Percentiles rank a stretch among this genome's conserved stretches.
Evolutionary conservation across 805 yeast species (phyloP).

Genomic region (Candida takata): DNA sequence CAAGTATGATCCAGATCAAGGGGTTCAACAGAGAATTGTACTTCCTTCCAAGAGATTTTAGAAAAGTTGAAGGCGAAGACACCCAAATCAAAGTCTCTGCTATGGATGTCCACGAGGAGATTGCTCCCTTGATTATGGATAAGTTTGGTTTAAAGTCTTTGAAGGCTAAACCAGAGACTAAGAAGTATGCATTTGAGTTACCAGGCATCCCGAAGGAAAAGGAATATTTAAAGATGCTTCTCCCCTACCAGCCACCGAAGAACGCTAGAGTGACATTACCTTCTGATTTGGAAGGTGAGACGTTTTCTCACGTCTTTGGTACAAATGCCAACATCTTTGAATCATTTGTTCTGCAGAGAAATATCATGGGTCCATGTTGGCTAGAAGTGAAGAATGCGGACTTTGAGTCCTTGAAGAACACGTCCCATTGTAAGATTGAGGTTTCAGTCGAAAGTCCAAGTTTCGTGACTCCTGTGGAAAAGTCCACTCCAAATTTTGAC

Average conservation of each 20-base stretch:
- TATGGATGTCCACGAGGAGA: constrained; percentile 71
- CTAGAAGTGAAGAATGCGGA: constrained; percentile 62
- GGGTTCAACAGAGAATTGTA: constrained; percentile 66
- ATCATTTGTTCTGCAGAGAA: constrained; percentile 72
- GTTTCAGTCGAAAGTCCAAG: constrained; percentile 47
- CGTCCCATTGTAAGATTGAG: constrained; percentile 80
- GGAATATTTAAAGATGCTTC: constrained; percentile 68
- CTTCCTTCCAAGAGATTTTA: constrained; percentile 65
- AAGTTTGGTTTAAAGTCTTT: constrained; percentile 55
- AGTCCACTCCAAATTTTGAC: constrained; percentile 28
- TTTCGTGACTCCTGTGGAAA: constrained; percentile 40
- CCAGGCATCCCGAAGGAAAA: constrained; percentile 72
- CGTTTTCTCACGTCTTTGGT: constrained; percentile 78
- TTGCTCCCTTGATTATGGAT: constrained; percentile 56
- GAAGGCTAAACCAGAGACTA: constrained; percentile 62
- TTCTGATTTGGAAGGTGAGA: constrained; percentile 61
- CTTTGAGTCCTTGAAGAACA: constrained; percentile 48
- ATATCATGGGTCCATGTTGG: constrained; percentile 98
- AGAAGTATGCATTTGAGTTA: constrained; percentile 85
- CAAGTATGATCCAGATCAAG: constrained; percentile 70
- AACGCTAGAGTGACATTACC: constrained; percentile 45
- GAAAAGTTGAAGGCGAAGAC: constrained; percentile 36
- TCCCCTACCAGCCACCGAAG: constrained; percentile 68
- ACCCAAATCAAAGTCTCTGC: constrained; percentile 36
- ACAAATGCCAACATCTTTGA: constrained; percentile 70